Conservation (phyloP, 1,284 basidiomycete species). For the Acaromyces ingoldii region DNA sequence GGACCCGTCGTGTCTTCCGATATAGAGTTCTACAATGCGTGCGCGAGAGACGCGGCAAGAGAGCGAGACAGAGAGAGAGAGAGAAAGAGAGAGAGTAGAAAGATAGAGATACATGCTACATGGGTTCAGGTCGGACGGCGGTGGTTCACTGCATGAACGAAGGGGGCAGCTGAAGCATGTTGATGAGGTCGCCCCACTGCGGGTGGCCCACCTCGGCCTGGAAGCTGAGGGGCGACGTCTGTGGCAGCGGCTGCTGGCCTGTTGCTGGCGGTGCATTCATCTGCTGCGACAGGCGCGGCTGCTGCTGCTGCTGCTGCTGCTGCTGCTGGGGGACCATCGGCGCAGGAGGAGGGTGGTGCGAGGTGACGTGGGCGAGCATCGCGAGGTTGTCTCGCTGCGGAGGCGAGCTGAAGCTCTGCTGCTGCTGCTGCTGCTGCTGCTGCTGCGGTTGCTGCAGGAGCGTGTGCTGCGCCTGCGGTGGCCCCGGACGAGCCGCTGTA, state of each 20-base stretch:
- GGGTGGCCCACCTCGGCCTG: conserved; percentile 14
- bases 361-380: neutral
- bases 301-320: neutral
- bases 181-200: conserved; percentile 29
- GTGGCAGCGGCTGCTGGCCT: neutral
- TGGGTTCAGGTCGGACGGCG: neutral
- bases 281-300: neutral
- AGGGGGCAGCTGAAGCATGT: conserved; percentile 33
- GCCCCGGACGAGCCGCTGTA: neutral
- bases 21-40: no score
- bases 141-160: conserved; percentile 15
- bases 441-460: conserved; percentile 5
- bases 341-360: neutral
- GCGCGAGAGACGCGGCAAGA: no score
- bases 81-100: neutral
- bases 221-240: conserved; percentile 20
- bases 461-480: neutral
- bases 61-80: no score
- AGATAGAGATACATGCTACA: neutral
- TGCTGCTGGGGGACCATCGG: neutral
- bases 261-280: neutral
- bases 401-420: conserved; percentile 1
- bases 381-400: neutral
- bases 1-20: no score
- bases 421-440: conserved; percentile 12